These are phyloP conservation scores for Arabidopsis lyrata DNA, from an alignment of 441 rosid species.

Conservation along the genomic window DNA sequence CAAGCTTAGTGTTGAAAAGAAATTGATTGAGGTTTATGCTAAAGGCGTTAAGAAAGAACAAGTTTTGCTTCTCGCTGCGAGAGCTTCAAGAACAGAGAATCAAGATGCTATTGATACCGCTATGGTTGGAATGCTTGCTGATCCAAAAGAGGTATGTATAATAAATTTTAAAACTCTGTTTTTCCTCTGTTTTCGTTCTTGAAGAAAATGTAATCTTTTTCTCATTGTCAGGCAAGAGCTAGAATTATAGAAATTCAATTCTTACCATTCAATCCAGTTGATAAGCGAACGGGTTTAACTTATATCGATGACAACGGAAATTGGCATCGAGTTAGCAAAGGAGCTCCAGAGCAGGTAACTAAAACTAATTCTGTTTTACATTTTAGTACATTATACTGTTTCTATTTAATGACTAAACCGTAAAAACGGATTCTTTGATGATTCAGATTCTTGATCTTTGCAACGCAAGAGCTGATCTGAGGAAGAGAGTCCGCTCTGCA, in stretches of 20 bases:
- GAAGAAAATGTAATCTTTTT: not conserved
- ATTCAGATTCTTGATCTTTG: conserved; percentile 72
- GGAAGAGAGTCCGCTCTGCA: conserved; percentile 62
- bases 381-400: too few relatives aligned
- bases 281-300: conserved; percentile 93
- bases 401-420: too few relatives aligned
- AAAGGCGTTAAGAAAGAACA: conserved; percentile 85
- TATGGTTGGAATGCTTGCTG: conserved; percentile 78
- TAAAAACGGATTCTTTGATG: conserved; percentile 7
- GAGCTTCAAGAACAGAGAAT: conserved; percentile 94
- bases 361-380: not conserved
- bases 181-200: not conserved
- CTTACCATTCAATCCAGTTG: conserved; percentile 93
- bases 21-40: conserved; percentile 75
- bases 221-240: conserved; percentile 75
- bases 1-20: conserved; percentile 84
- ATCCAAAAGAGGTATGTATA: conserved; percentile 58
- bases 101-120: conserved; percentile 90
- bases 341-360: conserved; percentile 96
- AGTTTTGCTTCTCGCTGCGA: conserved; percentile 83
- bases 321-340: conserved; percentile 96
- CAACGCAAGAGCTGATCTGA: conserved; percentile 71
- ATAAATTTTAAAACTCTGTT: conserved; percentile 1
- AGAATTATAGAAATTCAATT: conserved; percentile 89
- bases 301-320: conserved; percentile 70